Evolutionary conservation across 345 rosid genomes (phyloP), one percentile per base, ranked within the genome.

Genomic region (Eutrema japonicum): DNA sequence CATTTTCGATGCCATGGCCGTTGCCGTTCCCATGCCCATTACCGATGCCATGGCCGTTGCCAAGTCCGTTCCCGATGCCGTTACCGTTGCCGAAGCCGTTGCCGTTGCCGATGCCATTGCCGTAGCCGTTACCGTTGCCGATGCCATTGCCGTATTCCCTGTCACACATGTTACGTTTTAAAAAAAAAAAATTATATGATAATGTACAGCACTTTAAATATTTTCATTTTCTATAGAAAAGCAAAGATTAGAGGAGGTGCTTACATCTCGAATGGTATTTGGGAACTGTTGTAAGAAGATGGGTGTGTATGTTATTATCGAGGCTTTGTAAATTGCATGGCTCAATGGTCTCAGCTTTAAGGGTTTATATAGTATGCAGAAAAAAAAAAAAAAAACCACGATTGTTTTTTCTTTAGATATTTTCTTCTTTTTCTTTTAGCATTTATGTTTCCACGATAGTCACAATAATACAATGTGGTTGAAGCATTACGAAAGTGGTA

Each of bases 141-240:
- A 16, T 65, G 70, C 35, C 26, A 52, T n/a, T 62, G 55, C 68
- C 68, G 68, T 47, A 10, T 18, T 36, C 73, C 65, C 73, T 68
- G 27, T 18, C n/a, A 68, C 56, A 13, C 33, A 48, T 32, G 35
- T 1, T 48, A 14, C 35, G 37, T 48, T 33, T 4, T 26, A 26
- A 18, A 22, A 51, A 27, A 35, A 51, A 8, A 0, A 4, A 9
- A 9, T 29, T 45, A 13, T n/a, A 13, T 45, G 49, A 48, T n/a
- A 55, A 56, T 57, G 35, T 64, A 41, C n/a, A 14, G 12, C 26
- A 54, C 22, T 55, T 9, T n/a, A 6, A 30, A 42, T 11, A 42
- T 16, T 41, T n/a, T 40, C 2, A 18, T 16, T 11, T 57, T 46
- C 33, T 12, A 45, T 5, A 11, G 37, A 35, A 59, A 69, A 59